Percentiles rank a stretch among this genome's conserved stretches.
These are phyloP conservation scores for Climacium dendroides DNA, from an alignment of 225 moss, liverwort and hornwort species.

Conservation along the genomic window DNA sequence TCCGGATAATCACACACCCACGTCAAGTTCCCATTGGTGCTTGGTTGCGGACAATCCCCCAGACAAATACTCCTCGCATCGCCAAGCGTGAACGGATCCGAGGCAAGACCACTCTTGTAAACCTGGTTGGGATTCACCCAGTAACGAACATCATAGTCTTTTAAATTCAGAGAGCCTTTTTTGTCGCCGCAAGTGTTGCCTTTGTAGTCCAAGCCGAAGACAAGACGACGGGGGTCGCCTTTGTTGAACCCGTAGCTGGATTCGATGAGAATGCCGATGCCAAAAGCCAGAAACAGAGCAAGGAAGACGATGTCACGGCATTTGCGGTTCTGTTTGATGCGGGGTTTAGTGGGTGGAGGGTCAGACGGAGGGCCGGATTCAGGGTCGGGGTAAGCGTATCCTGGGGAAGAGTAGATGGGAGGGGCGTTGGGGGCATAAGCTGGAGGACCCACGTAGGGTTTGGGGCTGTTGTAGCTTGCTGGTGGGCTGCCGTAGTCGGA, in stretches of 20 bases:
- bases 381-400: constrained; percentile 11
- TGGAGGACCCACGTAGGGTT: constrained; percentile 35
- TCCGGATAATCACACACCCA: constrained; percentile 97
- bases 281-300: constrained; percentile 36
- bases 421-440: constrained; percentile 29
- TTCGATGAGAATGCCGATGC: constrained; percentile 58
- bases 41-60: constrained; percentile 44
- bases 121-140: constrained; percentile 89
- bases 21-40: constrained; percentile 22
- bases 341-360: constrained; percentile 23
- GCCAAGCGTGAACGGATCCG: constrained; percentile 59
- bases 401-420: constrained; percentile 1
- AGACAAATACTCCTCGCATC: constrained; percentile 83
- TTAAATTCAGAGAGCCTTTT: constrained; percentile 4
- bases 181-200: constrained; percentile 62
- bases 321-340: constrained; percentile 53
- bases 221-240: constrained; percentile 64
- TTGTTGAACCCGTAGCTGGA: constrained; percentile 60
- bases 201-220: constrained; percentile 72
- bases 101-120: constrained; percentile 55
- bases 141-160: constrained; percentile 47
- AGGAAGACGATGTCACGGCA: constrained; percentile 78
- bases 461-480: background rate
- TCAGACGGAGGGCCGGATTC: background rate
- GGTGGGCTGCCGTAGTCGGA: constrained; percentile 4